Percentiles rank a stretch among this genome's conserved stretches.
Evolutionary conservation across 495 filamentous ascomycete genomes (phyloP).

Genomic region (Neurospora hispaniola): DNA sequence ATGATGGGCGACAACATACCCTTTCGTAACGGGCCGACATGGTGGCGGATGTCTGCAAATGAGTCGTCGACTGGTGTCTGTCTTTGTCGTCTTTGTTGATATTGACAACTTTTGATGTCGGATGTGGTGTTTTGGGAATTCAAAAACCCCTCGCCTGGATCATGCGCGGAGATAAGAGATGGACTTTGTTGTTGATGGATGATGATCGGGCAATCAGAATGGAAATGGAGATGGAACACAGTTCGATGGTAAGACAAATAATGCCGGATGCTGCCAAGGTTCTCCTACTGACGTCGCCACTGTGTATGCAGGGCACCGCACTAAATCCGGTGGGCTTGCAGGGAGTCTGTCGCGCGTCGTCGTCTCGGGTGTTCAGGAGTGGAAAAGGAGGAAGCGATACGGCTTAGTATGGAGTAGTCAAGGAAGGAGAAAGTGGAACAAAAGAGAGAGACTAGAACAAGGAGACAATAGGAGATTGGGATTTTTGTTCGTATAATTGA

Average conservation of each 20-base stretch:
- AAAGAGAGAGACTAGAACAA: neutral
- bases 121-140: neutral
- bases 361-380: neutral
- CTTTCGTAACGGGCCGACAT: slow-evolving; percentile 80
- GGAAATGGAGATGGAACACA: neutral
- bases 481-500: neutral
- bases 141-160: neutral
- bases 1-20: slow-evolving; percentile 40
- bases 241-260: neutral
- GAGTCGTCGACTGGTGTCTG: neutral
- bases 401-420: neutral
- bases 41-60: slow-evolving; percentile 28
- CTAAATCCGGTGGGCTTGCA: neutral
- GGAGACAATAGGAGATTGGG: neutral
- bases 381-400: neutral
- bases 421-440: neutral
- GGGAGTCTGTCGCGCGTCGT: neutral
- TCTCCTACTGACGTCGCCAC: neutral
- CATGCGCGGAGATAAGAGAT: slow-evolving; percentile 1
- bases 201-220: neutral
- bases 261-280: neutral
- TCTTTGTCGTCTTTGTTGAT: neutral
- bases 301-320: neutral
- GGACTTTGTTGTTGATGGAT: slow-evolving; percentile 4
- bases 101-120: neutral